Base-by-base conservation (phyloP, 164 flowering plant genomes). In the Santalum album region DNA sequence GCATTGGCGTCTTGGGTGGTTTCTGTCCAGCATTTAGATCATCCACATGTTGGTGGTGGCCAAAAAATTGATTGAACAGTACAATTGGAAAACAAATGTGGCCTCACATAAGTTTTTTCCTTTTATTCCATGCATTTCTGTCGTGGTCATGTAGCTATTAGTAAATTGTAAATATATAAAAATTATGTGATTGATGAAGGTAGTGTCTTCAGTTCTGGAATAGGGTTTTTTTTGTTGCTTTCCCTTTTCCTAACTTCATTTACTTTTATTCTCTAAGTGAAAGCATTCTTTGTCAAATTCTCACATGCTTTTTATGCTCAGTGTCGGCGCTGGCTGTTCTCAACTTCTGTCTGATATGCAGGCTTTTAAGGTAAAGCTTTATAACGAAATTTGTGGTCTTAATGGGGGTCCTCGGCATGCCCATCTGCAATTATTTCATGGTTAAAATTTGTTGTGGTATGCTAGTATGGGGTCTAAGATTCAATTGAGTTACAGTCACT, bases 271-370 rank as follows among this genome's bases (percentile, higher is more conserved):
- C 45, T 14, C 15, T 36, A 1, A 36, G 12, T 42, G 4, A 2
- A 0, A 42, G 51, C 40, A 32, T 39, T 39, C 14, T 45, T 47
- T 75, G 53, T 68, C 68, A 58, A 60, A 16, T 57, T 60, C 22
- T 35, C 39, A 51, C 35, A 12, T 55, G 39, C 61, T 59, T 51
- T 48, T 52, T 49, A 11, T 72, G 54, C 53, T 71, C 83, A 92
- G 99, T 77, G 71, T 83, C 61, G 99, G 99, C 66, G 96, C 94
- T 72, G 99, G 96, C n/a, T 92, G 99, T 69, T 89, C 96, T 65
- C 99, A 89, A 70, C 96, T 92, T 46, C 89, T 92, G 51, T 89
- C 99, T 19, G 99, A 92, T 68, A 92, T 92, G 99, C 96, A 92
- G 71, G 91, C 96, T 65, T 92, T 86, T 74, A 92, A 92, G 96